A percentile compares a stretch with the other conserved stretches of the same genome.
phyloP scores from a whole-genome alignment of 2,329 filamentous ascomycete genomes.

The Sporothrix sp. region DNA sequence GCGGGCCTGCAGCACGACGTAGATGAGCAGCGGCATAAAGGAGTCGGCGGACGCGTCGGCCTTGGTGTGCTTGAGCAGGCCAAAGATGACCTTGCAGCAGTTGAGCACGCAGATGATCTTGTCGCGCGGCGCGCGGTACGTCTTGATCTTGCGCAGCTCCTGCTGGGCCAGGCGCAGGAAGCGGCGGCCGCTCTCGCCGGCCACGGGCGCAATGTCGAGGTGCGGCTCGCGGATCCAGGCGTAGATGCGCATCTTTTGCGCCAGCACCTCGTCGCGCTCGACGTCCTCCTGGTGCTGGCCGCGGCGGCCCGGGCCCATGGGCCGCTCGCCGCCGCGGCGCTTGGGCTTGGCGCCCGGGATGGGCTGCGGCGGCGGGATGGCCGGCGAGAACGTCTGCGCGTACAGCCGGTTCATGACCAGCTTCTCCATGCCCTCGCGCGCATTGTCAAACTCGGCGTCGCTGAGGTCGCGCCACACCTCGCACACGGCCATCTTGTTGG shows the following conservation, averaged over 20 bases:
- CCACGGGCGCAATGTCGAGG: slow-evolving; percentile 78
- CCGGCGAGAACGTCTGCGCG: slow-evolving; percentile 89
- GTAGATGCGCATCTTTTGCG: slow-evolving; percentile 95
- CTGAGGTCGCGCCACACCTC: slow-evolving; percentile 95
- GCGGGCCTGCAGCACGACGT: slow-evolving; percentile 88
- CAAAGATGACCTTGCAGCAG: slow-evolving; percentile 99
- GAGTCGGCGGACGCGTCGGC: slow-evolving; percentile 92
- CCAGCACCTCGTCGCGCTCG: slow-evolving; percentile 87
- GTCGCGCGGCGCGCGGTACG: slow-evolving; percentile 90
- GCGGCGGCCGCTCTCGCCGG: slow-evolving; percentile 72
- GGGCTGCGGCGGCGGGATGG: slow-evolving; percentile 72
- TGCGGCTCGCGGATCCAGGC: slow-evolving; percentile 90
- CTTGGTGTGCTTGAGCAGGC: slow-evolving; percentile 82
- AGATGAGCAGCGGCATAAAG: slow-evolving; percentile 90
- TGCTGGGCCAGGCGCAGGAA: slow-evolving; percentile 86
- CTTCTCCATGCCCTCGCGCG: slow-evolving; percentile 97
- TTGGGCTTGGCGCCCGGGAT: slow-evolving; percentile 59
- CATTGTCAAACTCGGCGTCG: slow-evolving; percentile 96
- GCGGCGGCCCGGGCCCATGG: slow-evolving; percentile 69
- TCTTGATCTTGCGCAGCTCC: slow-evolving; percentile 92
- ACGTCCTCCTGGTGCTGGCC: slow-evolving; percentile 98
- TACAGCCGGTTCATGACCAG: slow-evolving; percentile 98
- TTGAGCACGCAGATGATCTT: slow-evolving; percentile 98
- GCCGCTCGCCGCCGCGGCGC: slow-evolving; percentile 56
- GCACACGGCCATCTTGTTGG: slow-evolving; percentile 95